A percentile compares a stretch with the other conserved stretches of the same genome.
Evolutionary conservation across 2,329 filamentous ascomycete species (phyloP).

Genomic region (Phaeophleospora eucalypticola): DNA sequence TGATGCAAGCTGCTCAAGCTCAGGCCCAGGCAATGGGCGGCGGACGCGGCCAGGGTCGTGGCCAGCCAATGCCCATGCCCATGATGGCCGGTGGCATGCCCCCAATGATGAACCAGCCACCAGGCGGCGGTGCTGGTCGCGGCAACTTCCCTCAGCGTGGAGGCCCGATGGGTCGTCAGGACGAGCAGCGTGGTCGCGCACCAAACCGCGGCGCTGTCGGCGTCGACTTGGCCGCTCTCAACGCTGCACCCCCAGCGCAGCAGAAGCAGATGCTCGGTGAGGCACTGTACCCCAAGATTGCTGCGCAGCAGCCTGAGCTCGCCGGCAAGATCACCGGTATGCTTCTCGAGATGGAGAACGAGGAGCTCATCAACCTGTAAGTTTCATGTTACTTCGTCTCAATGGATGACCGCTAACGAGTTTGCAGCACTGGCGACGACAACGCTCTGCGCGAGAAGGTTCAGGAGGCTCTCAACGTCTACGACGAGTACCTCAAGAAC

Average conservation of each 20-base stretch:
- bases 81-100: constrained; percentile 57
- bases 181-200: constrained; percentile 37
- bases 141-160: constrained; percentile 32
- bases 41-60: constrained; percentile 64
- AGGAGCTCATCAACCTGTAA: constrained; percentile 91
- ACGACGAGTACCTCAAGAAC: constrained; percentile 97
- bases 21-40: constrained; percentile 64
- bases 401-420: constrained; percentile 32
- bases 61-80: constrained; percentile 66
- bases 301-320: constrained; percentile 86
- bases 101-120: constrained; percentile 54
- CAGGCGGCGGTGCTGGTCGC: constrained; percentile 37
- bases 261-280: constrained; percentile 99
- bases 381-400: constrained; percentile 48
- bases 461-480: constrained; percentile 92
- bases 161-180: constrained; percentile 32
- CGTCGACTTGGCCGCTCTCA: constrained; percentile 51
- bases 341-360: constrained; percentile 98
- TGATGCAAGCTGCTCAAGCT: constrained; percentile 71
- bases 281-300: constrained; percentile 97
- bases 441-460: constrained; percentile 89
- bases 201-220: constrained; percentile 37
- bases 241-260: constrained; percentile 60
- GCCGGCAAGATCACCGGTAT: constrained; percentile 99
- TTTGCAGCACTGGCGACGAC: constrained; percentile 77